These are phyloP conservation scores for Secale cereale DNA, from an alignment of 176 grass and related monocot species.

Conservation along the genomic window DNA sequence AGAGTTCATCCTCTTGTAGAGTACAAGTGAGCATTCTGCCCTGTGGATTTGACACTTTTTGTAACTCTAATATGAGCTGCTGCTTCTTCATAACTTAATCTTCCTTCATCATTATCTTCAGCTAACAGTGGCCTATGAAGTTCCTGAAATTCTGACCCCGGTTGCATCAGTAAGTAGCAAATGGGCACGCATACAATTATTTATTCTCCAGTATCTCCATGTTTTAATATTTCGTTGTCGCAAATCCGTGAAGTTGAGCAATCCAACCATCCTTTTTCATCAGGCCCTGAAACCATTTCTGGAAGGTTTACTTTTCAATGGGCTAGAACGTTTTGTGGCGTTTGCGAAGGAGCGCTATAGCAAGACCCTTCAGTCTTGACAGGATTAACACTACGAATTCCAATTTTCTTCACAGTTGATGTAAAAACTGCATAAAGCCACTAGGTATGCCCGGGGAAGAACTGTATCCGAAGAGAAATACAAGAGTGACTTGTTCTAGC, in stretches of 20 bases:
- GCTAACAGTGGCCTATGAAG: conserved; percentile 91
- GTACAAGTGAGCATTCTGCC: conserved; percentile 58
- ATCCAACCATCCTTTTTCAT: conserved; percentile 23
- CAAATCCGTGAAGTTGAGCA: neutral
- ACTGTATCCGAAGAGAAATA: neutral
- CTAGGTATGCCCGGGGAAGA: neutral
- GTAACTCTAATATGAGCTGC: neutral
- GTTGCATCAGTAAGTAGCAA: conserved; percentile 68
- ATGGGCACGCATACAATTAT: neutral
- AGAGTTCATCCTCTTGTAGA: conserved; percentile 68
- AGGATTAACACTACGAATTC: neutral
- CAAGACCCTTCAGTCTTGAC: conserved; percentile 51
- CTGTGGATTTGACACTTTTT: neutral
- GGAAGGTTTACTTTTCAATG: conserved; percentile 70
- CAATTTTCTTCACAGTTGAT: neutral
- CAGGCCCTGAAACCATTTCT: conserved; percentile 92
- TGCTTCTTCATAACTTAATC: conserved; percentile 7
- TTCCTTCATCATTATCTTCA: conserved; percentile 29
- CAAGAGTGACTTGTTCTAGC: neutral
- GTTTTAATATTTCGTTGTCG: neutral
- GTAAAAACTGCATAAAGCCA: neutral
- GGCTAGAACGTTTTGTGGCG: conserved; percentile 58
- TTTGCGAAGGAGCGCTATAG: conserved; percentile 59
- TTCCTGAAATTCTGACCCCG: conserved; percentile 77
- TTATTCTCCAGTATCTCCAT: neutral